Conservation (phyloP, 2,329 filamentous ascomycete genomes). For the Ceratocystis papillata region DNA sequence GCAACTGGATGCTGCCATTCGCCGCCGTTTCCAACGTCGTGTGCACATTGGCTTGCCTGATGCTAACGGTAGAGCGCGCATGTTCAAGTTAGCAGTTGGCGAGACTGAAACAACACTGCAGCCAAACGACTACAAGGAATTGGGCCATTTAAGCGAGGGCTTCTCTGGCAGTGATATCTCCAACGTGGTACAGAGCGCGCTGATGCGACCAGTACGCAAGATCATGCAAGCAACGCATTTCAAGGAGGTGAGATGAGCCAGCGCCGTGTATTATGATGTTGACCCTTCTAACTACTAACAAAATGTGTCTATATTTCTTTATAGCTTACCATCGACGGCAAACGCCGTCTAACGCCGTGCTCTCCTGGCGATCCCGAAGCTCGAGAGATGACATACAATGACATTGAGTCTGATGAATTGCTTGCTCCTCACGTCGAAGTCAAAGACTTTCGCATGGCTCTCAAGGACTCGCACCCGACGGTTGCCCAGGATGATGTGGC, state of each 20-base stretch:
- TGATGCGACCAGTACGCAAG: slow-evolving; percentile 95
- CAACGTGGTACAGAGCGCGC: slow-evolving; percentile 87
- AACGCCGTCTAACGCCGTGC: slow-evolving; percentile 70
- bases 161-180: slow-evolving; percentile 94
- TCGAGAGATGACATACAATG: slow-evolving; percentile 87
- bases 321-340: slow-evolving; percentile 59
- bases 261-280: background rate
- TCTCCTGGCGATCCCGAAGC: slow-evolving; percentile 81
- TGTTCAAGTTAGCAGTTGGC: slow-evolving; percentile 95
- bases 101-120: slow-evolving; percentile 79
- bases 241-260: slow-evolving; percentile 56
- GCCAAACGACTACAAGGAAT: slow-evolving; percentile 62
- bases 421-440: slow-evolving; percentile 76
- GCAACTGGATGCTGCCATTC: slow-evolving; percentile 94
- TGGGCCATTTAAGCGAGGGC: slow-evolving; percentile 76
- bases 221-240: slow-evolving; percentile 98
- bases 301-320: slow-evolving; percentile 9
- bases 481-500: slow-evolving; percentile 78
- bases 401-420: slow-evolving; percentile 71
- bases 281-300: background rate
- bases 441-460: slow-evolving; percentile 88
- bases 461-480: slow-evolving; percentile 78
- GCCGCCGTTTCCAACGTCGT: slow-evolving; percentile 86
- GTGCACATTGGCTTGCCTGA: slow-evolving; percentile 95
- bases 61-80: slow-evolving; percentile 70